Conservation (phyloP, 208 protist species). For the Angomonas deanei region DNA sequence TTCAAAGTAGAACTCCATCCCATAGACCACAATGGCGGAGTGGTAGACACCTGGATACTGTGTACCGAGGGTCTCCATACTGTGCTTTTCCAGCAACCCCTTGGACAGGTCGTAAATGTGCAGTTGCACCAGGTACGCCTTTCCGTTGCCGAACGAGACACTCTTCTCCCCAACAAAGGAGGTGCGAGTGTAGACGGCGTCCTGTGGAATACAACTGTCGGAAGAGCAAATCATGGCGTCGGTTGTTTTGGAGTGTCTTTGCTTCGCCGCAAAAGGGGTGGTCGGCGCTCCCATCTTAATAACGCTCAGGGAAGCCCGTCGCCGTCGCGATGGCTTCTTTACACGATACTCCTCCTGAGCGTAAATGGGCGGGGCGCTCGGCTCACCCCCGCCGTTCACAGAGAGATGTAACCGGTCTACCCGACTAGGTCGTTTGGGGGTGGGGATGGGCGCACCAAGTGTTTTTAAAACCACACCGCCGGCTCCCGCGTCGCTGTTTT, state of each 20-base stretch:
- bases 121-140: constrained; percentile 34
- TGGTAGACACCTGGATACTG: constrained; percentile 88
- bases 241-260: neutral
- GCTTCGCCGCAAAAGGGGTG: neutral
- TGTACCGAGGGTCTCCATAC: constrained; percentile 49
- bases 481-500: neutral
- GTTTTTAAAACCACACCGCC: neutral
- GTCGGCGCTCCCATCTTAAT: neutral
- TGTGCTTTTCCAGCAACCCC: constrained; percentile 65
- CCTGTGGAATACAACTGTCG: constrained; percentile 8
- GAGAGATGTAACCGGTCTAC: neutral
- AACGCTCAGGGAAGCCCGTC: neutral
- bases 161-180: constrained; percentile 27
- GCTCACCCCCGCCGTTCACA: neutral
- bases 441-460: too few species aligned
- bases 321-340: neutral
- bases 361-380: neutral
- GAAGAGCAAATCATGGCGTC: constrained; percentile 14
- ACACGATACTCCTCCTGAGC: neutral
- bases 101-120: constrained; percentile 90
- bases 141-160: neutral
- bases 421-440: neutral
- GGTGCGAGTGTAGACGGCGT: constrained; percentile 23
- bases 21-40: constrained; percentile 89
- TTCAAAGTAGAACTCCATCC: constrained; percentile 92